Percentiles rank a stretch among this genome's conserved stretches.
phyloP scores from a whole-genome alignment of 2,329 filamentous ascomycete species.

The Neonectria magnoliae region DNA sequence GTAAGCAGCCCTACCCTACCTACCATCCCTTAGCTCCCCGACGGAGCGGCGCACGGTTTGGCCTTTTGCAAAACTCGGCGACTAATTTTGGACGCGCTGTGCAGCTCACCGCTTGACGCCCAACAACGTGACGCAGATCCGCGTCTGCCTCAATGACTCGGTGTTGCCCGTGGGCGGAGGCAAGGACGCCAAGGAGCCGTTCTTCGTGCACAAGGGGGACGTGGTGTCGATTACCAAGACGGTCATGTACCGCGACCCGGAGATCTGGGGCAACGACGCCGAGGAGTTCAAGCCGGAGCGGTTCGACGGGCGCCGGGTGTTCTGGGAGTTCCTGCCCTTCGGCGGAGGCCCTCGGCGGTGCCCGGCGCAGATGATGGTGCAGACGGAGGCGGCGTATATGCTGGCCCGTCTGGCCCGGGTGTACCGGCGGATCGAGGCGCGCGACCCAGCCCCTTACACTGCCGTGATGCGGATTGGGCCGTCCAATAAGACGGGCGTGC shows the following conservation, averaged over 20 bases:
- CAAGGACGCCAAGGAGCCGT: constrained; percentile 54
- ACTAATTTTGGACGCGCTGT: not conserved
- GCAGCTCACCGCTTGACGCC: constrained; percentile 27
- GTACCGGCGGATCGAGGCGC: constrained; percentile 23
- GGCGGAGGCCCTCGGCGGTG: constrained; percentile 35
- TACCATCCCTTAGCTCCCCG: not conserved
- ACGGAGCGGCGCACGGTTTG: not conserved
- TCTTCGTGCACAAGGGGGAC: constrained; percentile 61
- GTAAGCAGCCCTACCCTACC: constrained; percentile 14
- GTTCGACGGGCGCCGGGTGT: constrained; percentile 39
- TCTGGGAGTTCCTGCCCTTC: constrained; percentile 37
- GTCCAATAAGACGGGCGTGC: constrained; percentile 21
- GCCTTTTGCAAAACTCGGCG: not conserved
- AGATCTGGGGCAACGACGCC: constrained; percentile 51
- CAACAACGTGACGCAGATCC: constrained; percentile 30
- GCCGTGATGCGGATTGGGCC: constrained; percentile 25
- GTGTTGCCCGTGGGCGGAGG: constrained; percentile 62
- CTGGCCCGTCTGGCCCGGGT: constrained; percentile 13
- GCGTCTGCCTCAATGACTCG: constrained; percentile 49
- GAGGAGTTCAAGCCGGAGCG: constrained; percentile 54
- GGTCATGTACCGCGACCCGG: constrained; percentile 49
- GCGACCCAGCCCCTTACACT: constrained; percentile 19
- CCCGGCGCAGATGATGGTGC: constrained; percentile 35
- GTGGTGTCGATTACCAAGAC: constrained; percentile 55
- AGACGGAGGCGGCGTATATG: constrained; percentile 35